phyloP scores from a whole-genome alignment of 1,284 basidiomycete species.

The Fomitopsis schrenkii region DNA sequence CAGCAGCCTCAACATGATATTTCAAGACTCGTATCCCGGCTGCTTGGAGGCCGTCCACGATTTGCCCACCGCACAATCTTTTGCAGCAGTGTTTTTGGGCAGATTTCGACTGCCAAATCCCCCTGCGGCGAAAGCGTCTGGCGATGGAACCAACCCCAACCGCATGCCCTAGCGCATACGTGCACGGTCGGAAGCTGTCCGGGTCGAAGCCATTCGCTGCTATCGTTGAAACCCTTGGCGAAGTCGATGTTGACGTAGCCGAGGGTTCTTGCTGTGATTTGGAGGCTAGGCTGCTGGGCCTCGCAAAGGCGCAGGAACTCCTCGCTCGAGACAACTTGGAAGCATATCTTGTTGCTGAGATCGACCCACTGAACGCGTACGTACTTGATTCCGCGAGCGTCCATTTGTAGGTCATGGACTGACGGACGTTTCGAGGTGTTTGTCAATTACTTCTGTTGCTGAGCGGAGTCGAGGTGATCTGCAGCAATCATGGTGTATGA shows the following conservation, averaged over 20 bases:
- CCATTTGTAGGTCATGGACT: conserved; percentile 11
- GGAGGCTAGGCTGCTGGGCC: conserved; percentile 46
- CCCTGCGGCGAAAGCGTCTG: conserved; percentile 35
- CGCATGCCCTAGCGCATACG: conserved; percentile 53
- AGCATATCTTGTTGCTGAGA: conserved; percentile 48
- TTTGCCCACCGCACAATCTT: conserved; percentile 35
- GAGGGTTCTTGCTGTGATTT: conserved; percentile 39
- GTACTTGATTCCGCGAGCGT: conserved; percentile 25
- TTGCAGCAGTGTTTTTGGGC: conserved; percentile 52
- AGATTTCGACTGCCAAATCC: conserved; percentile 40
- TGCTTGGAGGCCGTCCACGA: conserved; percentile 26
- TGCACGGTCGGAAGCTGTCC: conserved; percentile 43
- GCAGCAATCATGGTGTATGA: too few species aligned
- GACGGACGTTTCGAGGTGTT: neutral
- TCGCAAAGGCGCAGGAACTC: conserved; percentile 52
- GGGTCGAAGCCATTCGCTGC: conserved; percentile 57
- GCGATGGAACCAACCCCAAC: conserved; percentile 62
- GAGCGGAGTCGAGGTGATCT: too few species aligned
- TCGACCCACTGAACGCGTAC: conserved; percentile 64
- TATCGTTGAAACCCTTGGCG: conserved; percentile 33
- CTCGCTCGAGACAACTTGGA: conserved; percentile 44
- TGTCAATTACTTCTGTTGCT: too few species aligned
- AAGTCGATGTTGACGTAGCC: conserved; percentile 38
- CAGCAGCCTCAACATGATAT: conserved; percentile 56
- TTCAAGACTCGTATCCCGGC: conserved; percentile 35